Evolutionary conservation across 1,139 yeast species (phyloP).

Genomic region (Yamadazyma atmosphaerica): DNA sequence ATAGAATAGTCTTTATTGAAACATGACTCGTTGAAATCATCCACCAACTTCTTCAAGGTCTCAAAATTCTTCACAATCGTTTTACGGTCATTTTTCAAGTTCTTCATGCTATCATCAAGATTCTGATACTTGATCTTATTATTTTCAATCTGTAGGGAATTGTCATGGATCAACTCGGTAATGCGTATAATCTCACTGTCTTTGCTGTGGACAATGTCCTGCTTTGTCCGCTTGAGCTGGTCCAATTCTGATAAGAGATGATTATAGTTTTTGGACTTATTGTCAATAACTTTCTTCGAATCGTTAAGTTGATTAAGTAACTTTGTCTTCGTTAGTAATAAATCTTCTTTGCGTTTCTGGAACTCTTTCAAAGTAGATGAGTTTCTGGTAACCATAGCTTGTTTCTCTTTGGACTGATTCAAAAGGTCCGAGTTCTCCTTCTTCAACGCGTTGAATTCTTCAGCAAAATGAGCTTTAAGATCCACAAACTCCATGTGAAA

Average conservation of each 20-base stretch:
- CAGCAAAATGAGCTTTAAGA: conserved; percentile 19
- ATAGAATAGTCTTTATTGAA: conserved; percentile 37
- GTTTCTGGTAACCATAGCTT: conserved; percentile 5
- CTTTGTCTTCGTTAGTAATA: conserved; percentile 31
- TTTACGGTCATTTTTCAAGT: conserved; percentile 29
- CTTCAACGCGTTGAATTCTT: conserved; percentile 26
- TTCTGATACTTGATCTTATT: conserved; percentile 22
- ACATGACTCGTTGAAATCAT: conserved; percentile 26
- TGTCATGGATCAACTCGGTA: not conserved
- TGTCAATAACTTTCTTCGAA: conserved; percentile 20
- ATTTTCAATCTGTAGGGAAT: conserved; percentile 3
- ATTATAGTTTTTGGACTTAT: conserved; percentile 8
- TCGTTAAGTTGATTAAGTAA: conserved; percentile 27
- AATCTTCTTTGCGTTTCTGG: conserved; percentile 24
- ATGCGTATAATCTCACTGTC: not conserved
- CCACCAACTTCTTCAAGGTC: conserved; percentile 29
- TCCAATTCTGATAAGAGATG: conserved; percentile 4
- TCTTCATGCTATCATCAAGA: conserved; percentile 23
- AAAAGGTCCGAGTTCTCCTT: conserved; percentile 31
- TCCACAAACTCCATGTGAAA: conserved; percentile 23
- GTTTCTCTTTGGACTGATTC: conserved; percentile 33
- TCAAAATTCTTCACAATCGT: conserved; percentile 19
- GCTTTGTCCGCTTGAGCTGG: conserved; percentile 1
- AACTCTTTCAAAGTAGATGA: conserved; percentile 14
- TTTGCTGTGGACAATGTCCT: not conserved